Evolutionary conservation across 208 protist genomes (phyloP).

Genomic region (Crithidia mellificae): DNA sequence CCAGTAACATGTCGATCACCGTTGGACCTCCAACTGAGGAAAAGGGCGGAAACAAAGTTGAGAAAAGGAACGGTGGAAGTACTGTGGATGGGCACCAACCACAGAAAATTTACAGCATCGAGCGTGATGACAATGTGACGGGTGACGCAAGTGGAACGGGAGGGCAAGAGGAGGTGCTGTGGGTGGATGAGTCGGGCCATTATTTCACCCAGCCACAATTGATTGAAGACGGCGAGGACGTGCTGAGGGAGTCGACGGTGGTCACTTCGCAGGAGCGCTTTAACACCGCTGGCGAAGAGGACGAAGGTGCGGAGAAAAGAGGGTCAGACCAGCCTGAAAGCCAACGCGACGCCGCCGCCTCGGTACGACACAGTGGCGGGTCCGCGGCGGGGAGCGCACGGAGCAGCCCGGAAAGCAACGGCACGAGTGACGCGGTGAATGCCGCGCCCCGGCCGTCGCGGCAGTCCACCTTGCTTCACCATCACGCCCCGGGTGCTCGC

Average conservation of each 20-base stretch:
- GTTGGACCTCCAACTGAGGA: neutral
- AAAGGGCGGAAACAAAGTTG: neutral
- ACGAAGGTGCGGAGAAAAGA: too few species aligned
- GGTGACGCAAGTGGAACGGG: neutral
- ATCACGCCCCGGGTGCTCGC: too few species aligned
- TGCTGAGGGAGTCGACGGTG: too few species aligned
- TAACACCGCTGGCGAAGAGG: too few species aligned
- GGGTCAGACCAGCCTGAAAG: too few species aligned
- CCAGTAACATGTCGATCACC: neutral
- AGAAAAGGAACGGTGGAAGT: too few species aligned
- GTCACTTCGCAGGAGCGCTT: too few species aligned
- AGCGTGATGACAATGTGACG: neutral
- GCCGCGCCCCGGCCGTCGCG: neutral
- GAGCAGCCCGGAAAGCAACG: neutral
- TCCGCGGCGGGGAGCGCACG: neutral
- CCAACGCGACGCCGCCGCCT: neutral
- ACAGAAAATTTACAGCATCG: neutral
- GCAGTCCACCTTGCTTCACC: neutral
- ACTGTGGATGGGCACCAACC: neutral
- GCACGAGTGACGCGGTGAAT: neutral
- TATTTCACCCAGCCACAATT: conserved; percentile 1
- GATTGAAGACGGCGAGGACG: neutral
- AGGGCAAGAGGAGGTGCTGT: neutral
- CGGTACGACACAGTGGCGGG: neutral
- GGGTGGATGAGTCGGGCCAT: conserved; percentile 3